Conservation (phyloP, 179 eudicot species). For the Spergularia azorica region DNA sequence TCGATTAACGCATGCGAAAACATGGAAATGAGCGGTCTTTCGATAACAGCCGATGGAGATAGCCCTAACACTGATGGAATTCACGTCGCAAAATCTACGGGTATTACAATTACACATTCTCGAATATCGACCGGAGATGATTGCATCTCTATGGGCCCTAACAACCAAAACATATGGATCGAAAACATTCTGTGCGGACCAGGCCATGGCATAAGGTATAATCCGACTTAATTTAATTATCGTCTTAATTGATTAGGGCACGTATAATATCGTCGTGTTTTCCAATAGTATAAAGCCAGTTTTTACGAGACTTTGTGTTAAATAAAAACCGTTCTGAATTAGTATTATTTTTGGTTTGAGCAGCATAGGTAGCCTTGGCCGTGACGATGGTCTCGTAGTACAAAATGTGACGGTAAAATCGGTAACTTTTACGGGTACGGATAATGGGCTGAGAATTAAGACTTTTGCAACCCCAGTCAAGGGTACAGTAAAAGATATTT, state of each 20-base stretch:
- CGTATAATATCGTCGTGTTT: too few relatives aligned
- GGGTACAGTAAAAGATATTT: constrained; percentile 26
- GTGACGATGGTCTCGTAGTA: constrained; percentile 13
- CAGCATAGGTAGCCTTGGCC: constrained; percentile 49
- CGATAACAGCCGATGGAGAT: constrained; percentile 22
- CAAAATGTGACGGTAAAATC: constrained; percentile 37
- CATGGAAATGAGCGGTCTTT: constrained; percentile 9
- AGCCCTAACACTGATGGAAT: constrained; percentile 44
- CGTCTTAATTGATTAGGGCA: too few relatives aligned
- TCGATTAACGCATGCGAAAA: constrained; percentile 23
- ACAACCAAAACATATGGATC: constrained; percentile 22
- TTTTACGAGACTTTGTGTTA: too few relatives aligned
- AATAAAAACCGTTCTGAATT: too few relatives aligned
- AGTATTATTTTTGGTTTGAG: neutral
- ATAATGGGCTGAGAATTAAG: constrained; percentile 42
- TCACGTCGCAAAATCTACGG: constrained; percentile 15
- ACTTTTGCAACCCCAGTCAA: constrained; percentile 27
- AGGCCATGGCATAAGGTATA: constrained; percentile 42
- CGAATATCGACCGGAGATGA: constrained; percentile 37
- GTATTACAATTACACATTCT: constrained; percentile 14
- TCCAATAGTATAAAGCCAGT: neutral
- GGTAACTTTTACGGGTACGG: constrained; percentile 17
- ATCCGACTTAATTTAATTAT: neutral
- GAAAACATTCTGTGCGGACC: constrained; percentile 35
- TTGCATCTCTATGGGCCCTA: constrained; percentile 37